phyloP scores from a whole-genome alignment of 129 eudicot genomes.

The Erigeron canadensis region DNA sequence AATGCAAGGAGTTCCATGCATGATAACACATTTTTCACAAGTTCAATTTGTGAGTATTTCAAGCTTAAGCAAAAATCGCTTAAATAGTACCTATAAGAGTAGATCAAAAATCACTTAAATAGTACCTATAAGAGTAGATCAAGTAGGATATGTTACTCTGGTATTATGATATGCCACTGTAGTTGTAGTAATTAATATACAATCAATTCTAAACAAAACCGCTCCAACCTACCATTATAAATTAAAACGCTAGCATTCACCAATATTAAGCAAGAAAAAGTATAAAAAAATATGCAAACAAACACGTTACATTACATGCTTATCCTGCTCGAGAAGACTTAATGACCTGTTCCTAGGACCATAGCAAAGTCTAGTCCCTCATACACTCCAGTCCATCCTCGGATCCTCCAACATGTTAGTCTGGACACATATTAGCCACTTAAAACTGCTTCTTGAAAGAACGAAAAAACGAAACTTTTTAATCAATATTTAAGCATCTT shows the following conservation, averaged over 20 bases:
- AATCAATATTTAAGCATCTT: not conserved
- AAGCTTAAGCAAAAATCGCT: slow-evolving; percentile 1
- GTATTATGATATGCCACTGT: no score
- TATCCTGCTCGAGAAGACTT: slow-evolving; percentile 86
- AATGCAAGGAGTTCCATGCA: slow-evolving; percentile 83
- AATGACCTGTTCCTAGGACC: slow-evolving; percentile 91
- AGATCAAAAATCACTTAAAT: no score
- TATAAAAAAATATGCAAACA: not conserved
- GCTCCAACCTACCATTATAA: slow-evolving; percentile 78
- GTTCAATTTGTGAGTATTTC: not conserved
- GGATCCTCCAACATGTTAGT: no score
- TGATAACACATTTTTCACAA: not conserved
- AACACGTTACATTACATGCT: slow-evolving; percentile 61
- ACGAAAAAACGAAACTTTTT: slow-evolving; percentile 5
- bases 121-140: no score
- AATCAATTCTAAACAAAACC: slow-evolving; percentile 87
- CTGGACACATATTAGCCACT: not conserved
- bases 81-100: not conserved
- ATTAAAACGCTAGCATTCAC: slow-evolving; percentile 6
- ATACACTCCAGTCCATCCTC: slow-evolving; percentile 90
- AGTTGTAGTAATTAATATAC: no score
- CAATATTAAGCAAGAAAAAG: not conserved
- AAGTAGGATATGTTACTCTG: slow-evolving; percentile 55
- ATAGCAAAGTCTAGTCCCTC: slow-evolving; percentile 85
- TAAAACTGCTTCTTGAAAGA: not conserved